Conservation (phyloP, 768 basidiomycete species). For the Termitomyces sp. region DNA sequence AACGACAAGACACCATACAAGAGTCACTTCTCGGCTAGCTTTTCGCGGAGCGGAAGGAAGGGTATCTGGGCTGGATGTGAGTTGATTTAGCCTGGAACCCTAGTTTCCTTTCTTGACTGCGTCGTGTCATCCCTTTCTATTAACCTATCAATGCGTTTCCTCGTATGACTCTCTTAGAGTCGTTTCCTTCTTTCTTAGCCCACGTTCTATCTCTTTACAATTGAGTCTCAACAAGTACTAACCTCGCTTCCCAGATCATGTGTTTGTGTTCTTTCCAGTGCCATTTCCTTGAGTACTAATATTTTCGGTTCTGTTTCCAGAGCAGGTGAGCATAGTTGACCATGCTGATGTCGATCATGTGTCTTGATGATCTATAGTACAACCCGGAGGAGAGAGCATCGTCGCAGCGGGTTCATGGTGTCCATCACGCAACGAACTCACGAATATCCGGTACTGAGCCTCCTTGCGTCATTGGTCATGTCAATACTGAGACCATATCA, state of each 20-base stretch:
- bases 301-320: background rate
- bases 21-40: constrained; percentile 71
- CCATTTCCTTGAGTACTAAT: background rate
- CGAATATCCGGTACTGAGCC: constrained; percentile 59
- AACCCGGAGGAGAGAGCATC: constrained; percentile 62
- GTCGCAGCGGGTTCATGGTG: constrained; percentile 83
- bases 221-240: background rate
- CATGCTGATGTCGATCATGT: background rate
- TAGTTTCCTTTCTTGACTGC: background rate
- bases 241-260: constrained; percentile 45
- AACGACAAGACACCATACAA: constrained; percentile 98
- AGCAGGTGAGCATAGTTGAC: constrained; percentile 2
- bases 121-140: background rate
- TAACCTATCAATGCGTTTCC: background rate
- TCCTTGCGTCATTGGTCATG: background rate
- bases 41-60: constrained; percentile 87
- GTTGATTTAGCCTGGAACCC: constrained; percentile 21
- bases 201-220: background rate
- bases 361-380: constrained; percentile 36
- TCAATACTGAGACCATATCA: constrained; percentile 16
- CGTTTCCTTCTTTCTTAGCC: background rate
- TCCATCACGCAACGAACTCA: constrained; percentile 75
- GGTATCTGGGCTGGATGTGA: constrained; percentile 85
- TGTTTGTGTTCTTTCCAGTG: constrained; percentile 33
- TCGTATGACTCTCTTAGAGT: background rate